A percentile compares a stretch with the other conserved stretches of the same genome.
Conservation (phyloP, 2,329 filamentous ascomycete species). For the Penicillium sp. region DNA sequence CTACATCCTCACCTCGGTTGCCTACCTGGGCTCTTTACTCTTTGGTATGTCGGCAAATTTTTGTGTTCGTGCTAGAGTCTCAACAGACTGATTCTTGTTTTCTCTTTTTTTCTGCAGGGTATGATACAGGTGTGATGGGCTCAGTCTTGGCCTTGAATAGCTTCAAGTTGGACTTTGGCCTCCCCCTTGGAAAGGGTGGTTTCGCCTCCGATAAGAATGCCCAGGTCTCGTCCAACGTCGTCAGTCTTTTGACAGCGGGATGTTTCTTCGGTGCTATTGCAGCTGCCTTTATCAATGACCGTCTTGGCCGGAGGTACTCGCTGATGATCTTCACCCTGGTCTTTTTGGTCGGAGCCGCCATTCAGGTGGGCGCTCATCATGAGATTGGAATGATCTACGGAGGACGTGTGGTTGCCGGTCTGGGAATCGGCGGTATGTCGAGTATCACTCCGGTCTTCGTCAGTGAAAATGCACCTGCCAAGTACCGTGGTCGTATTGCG, state of each 20-base stretch:
- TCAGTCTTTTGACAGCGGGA: conserved; percentile 34
- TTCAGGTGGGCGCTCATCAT: conserved; percentile 29
- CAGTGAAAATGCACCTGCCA: conserved; percentile 29
- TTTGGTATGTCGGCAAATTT: conserved; percentile 29
- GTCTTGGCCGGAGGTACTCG: conserved; percentile 31
- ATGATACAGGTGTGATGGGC: conserved; percentile 41
- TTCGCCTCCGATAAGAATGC: conserved; percentile 31
- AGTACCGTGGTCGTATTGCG: conserved; percentile 30
- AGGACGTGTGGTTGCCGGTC: conserved; percentile 34
- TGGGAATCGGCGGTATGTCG: conserved; percentile 36
- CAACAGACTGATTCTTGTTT: no score
- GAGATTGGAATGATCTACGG: conserved; percentile 31
- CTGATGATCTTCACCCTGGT: conserved; percentile 30
- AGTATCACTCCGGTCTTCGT: conserved; percentile 36
- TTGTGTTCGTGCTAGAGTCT: no score
- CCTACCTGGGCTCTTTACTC: conserved; percentile 41
- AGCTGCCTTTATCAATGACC: conserved; percentile 32
- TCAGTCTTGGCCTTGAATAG: conserved; percentile 35
- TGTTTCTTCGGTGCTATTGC: conserved; percentile 37
- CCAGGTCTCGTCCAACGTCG: conserved; percentile 35
- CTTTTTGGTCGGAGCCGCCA: conserved; percentile 32
- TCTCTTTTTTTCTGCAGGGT: conserved; percentile 23
- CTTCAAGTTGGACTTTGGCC: conserved; percentile 39
- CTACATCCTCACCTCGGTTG: conserved; percentile 40
- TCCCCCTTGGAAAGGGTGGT: conserved; percentile 26